phyloP scores from a whole-genome alignment of 352 stramenopile species.

The Globisporangium iwayamae region DNA sequence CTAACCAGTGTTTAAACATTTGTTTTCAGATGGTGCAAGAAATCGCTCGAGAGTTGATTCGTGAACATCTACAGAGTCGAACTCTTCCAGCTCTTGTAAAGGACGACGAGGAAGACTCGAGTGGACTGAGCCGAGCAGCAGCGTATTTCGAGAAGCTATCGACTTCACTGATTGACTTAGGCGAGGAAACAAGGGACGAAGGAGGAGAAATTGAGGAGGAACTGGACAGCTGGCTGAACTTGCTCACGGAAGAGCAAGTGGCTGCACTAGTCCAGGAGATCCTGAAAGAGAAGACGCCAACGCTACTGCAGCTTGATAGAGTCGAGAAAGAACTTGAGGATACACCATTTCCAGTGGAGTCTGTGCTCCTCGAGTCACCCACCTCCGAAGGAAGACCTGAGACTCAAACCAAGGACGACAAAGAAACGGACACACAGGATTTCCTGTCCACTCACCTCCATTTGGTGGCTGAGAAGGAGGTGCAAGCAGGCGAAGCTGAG shows the following conservation, averaged over 20 bases:
- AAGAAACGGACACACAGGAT: slow-evolving; percentile 32
- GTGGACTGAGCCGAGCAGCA: slow-evolving; percentile 30
- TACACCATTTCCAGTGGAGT: no score
- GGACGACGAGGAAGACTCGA: slow-evolving; percentile 22
- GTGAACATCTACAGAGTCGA: slow-evolving; percentile 19
- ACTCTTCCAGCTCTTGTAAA: not conserved
- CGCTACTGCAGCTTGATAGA: not conserved
- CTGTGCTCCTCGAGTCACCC: not conserved
- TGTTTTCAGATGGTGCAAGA: slow-evolving; percentile 20
- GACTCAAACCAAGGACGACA: slow-evolving; percentile 14
- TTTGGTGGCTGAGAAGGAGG: slow-evolving; percentile 23
- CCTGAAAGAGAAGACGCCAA: slow-evolving; percentile 26
- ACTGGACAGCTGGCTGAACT: slow-evolving; percentile 25
- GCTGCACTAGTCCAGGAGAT: slow-evolving; percentile 36
- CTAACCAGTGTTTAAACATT: not conserved
- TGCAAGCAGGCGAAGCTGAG: slow-evolving; percentile 19
- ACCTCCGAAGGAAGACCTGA: not conserved
- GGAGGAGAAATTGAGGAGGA: slow-evolving; percentile 8
- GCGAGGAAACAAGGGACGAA: not conserved
- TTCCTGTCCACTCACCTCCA: slow-evolving; percentile 6
- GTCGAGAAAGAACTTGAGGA: not conserved
- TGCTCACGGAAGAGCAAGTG: slow-evolving; percentile 51
- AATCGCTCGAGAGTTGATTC: slow-evolving; percentile 37
- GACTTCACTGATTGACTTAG: not conserved
- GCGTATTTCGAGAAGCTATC: slow-evolving; percentile 30